Base-by-base conservation (phyloP, 2,329 filamentous ascomycete species). In the Dactylellina haptotyla region DNA sequence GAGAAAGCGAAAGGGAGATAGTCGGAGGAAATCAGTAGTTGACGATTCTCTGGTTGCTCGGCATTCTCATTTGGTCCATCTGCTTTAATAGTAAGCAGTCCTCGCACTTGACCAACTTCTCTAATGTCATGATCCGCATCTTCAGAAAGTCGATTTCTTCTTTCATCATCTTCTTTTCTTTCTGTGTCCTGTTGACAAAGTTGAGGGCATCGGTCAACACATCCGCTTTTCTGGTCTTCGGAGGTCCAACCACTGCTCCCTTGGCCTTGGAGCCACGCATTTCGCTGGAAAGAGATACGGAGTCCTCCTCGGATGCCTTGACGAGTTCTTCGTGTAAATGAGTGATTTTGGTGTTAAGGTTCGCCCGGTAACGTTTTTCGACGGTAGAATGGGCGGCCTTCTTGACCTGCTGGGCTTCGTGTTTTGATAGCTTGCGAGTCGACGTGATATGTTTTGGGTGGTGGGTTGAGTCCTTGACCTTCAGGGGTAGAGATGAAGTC, bases 131-230 rank as follows among this genome's bases (percentile, higher is more conserved):
- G n/a, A 73, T 73, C 25, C 69, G 45, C 69, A 73, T 73, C 25
- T 73, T 73, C 61, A 73, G 69, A 54, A 73, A 73, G 58, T 73
- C 69, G 32, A 73, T 73, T 46, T 73, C 69, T 9, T 73, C 69
- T 34, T 73, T 73, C 69, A 73, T 73, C 69, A 73, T 51, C 32
- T 39, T 73, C 69, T 73, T 73, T 37, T 73, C 69, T 39, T 73
- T 73, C 32, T 73, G 69, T 23, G 69, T 61, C 61, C 69, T 34
- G 69, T 73, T 73, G 61, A 73, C 69, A 45, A 73, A 73, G 41
- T 73, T 73, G 56, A 73, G 69, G 14, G 69, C 69, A 41, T 73
- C 69, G 18, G 69, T 73, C 53, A 73, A 63, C 53, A 73, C 69
- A 58, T 73, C 69, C 6, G 69, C 69, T 63, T 73, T 73, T 48